phyloP scores from a whole-genome alignment of 169 alveolate genomes.

The Cryptosporidium sp. region DNA sequence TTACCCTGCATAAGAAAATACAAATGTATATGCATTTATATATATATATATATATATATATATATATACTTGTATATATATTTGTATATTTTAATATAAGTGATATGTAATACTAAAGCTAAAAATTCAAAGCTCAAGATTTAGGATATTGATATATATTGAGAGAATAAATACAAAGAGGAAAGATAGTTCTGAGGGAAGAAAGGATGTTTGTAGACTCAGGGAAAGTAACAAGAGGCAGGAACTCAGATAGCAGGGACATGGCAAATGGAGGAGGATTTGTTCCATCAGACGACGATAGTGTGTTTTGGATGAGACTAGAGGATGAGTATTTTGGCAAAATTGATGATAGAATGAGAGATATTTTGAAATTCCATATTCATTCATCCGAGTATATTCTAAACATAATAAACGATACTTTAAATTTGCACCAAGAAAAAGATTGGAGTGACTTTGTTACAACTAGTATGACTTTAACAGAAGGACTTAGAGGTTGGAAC shows the following conservation, averaged over 20 bases:
- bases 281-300: constrained; percentile 31
- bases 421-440: not conserved
- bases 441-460: not conserved
- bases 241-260: not conserved
- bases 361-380: constrained; percentile 66
- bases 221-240: not conserved
- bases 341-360: constrained; percentile 29
- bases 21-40: not conserved
- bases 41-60: too few relatives aligned
- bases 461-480: not conserved
- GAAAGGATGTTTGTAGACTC: not conserved
- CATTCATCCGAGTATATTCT: constrained; percentile 47
- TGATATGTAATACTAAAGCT: not conserved
- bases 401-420: constrained; percentile 6
- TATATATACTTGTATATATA: not conserved
- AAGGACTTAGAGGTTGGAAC: constrained; percentile 54
- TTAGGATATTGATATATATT: not conserved
- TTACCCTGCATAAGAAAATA: not conserved
- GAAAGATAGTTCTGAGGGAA: not conserved
- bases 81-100: too few relatives aligned
- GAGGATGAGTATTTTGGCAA: constrained; percentile 57
- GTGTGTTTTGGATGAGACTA: constrained; percentile 51
- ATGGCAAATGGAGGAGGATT: not conserved
- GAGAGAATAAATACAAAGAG: not conserved
- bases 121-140: not conserved